Evolutionary conservation across 331 rosid genomes (phyloP), one percentile per base, ranked within the genome.

Genomic region (Cydonia oblonga): DNA sequence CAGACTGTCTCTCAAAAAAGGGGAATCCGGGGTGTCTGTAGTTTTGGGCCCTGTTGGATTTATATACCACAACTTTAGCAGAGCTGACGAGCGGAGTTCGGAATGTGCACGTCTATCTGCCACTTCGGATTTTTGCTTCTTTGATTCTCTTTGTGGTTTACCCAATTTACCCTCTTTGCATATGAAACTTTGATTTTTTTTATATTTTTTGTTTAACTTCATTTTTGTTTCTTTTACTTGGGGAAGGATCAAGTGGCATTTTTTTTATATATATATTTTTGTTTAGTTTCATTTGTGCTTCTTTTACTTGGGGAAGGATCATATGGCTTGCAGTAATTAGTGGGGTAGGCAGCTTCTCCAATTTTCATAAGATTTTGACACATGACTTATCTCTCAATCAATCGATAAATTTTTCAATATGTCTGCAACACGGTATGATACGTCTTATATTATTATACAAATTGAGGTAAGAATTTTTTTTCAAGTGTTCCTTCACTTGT

Each of bases 1-100:
- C 86, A 78, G 82, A 78, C 83, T 75, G 86, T 78, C 72, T 49
- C 54, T 49, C 20, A 9, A 5, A 33, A 9, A 35, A 42, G 66
- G 76, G 76, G 76, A 82, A 75, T 75, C 78, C 20, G 56, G 4
- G 22, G 9, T 18, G 4, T 51, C 1, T 51, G 22, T 51, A 7
- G 3, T 5, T 6, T 6, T 51, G 82, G 66, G 82, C 72, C 70
- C 69, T 63, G 59, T n/a, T 23, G 9, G 58, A 38, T 68, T 40
- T 58, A 59, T 62, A 33, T 20, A 40, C 15, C 29, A 35, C n/a
- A 51, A 53, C 10, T 1, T 6, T 3, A 15, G 13, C 13, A 16
- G 24, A 30, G 69, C 63, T 66, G 81, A 68, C 80, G 76, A 16
- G 53, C 49, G 60, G 81, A 71, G 75, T 9, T 56, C 72, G 42